Evolutionary conservation across 345 rosid genomes (phyloP), one percentile per base, ranked within the genome.

Genomic region (Excoecaria cochinchinensis): DNA sequence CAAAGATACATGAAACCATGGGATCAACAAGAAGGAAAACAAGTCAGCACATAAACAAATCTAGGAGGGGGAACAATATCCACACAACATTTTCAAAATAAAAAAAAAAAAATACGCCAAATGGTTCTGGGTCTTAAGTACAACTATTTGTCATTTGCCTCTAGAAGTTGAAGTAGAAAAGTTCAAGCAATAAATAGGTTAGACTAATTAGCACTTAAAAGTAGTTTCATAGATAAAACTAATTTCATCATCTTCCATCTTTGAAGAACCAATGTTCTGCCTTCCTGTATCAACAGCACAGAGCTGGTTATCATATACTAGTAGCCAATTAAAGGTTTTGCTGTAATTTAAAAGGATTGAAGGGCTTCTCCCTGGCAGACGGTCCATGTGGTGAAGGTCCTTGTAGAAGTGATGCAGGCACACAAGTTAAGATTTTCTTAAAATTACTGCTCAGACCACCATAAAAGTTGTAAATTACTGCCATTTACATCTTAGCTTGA

Each of bases 1-100:
- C 58, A 80, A 72, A 59, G 80, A 74, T 19, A 59, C 46, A 65
- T 66, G 24, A 59, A 70, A 38, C 59, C 47, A 72, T 52, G 69
- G 9, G 51, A 73, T 74, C 59, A 80, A 70, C 48, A 60, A 57
- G 4, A 36, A 3, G 59, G 36, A 69, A n/a, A 21, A 36, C 19
- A n/a, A 39, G 39, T 13, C 13, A n/a, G 17, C 38, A 46, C 21
- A 47, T 17, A 53, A 44, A 4, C 40, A 38, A 48, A 25, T 58
- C 44, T 25, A 58, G 39, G 44, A 58, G 39, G 44, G 24, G 40
- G 42, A 72, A 16, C 21, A 15, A 69, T 46, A 58, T 59, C 67
- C 39, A 58, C 24, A 17, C 53, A 47, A 59, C 25, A 42, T 22
- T 14, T 21, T 11, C 56, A 3, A 16, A 69, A 5, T 9, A n/a